phyloP scores from a whole-genome alignment of 805 yeast genomes.

The Scheffersomyces amazonensis region DNA sequence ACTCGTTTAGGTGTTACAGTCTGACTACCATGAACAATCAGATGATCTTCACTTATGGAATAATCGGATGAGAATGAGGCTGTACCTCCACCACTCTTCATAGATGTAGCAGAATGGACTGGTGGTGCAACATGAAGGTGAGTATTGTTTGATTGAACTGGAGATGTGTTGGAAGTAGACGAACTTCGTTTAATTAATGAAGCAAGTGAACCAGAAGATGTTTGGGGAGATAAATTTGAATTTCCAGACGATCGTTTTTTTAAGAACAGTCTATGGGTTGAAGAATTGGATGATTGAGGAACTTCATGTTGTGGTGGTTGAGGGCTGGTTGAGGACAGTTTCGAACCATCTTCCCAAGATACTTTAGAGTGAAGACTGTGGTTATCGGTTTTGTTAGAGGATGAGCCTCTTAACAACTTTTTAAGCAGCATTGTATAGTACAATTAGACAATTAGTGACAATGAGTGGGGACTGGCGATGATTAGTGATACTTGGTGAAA shows the following conservation, averaged over 20 bases:
- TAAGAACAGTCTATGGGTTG: slow-evolving; percentile 23
- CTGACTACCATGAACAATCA: background rate
- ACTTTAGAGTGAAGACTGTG: too few relatives aligned
- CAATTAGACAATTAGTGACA: too few relatives aligned
- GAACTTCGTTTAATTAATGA: background rate
- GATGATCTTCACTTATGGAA: too few relatives aligned
- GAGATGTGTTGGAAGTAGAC: too few relatives aligned
- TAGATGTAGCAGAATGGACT: too few relatives aligned
- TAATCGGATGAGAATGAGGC: too few relatives aligned
- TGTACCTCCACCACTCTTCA: slow-evolving; percentile 1
- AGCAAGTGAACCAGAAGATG: background rate
- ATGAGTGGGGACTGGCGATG: too few relatives aligned
- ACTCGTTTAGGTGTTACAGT: background rate
- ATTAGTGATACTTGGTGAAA: too few relatives aligned
- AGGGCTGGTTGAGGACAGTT: too few relatives aligned
- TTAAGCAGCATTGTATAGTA: slow-evolving; percentile 7
- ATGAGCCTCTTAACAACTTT: slow-evolving; percentile 1
- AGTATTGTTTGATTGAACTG: background rate
- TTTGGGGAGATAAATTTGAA: background rate
- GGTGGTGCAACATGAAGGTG: too few relatives aligned
- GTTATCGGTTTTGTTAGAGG: too few relatives aligned
- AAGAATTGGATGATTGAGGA: slow-evolving; percentile 4
- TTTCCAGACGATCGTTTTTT: background rate
- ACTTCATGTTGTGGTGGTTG: background rate
- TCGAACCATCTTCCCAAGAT: too few relatives aligned